Conservation (phyloP, 257 asterid genomes). For the Mitragyna speciosa region DNA sequence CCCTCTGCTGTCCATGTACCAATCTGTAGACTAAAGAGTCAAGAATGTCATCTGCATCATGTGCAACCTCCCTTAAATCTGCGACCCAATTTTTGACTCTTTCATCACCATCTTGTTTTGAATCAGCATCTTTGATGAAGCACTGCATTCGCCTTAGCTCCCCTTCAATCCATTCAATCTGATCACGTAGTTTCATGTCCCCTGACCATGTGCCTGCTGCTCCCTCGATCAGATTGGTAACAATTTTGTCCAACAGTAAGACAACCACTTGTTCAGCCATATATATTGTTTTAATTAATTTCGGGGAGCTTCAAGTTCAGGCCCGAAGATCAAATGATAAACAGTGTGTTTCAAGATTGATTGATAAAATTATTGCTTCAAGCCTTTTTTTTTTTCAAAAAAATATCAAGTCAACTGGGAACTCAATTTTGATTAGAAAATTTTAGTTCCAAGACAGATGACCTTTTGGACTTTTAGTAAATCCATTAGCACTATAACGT, state of each 20-base stretch:
- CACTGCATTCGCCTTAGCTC: constrained; percentile 20
- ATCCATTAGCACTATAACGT: too few species aligned
- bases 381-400: too few species aligned
- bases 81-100: constrained; percentile 20
- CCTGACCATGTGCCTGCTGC: background rate
- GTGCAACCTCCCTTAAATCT: constrained; percentile 19
- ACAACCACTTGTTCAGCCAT: constrained; percentile 23
- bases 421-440: background rate
- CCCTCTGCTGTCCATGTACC: background rate
- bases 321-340: background rate
- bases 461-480: background rate
- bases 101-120: constrained; percentile 9
- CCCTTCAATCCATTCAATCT: constrained; percentile 5
- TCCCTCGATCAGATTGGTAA: constrained; percentile 17
- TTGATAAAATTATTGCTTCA: too few species aligned
- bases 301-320: background rate
- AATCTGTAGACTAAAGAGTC: background rate
- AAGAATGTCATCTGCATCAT: constrained; percentile 17
- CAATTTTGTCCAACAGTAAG: constrained; percentile 11
- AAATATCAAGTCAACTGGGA: background rate
- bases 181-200: constrained; percentile 4
- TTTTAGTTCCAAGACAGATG: background rate
- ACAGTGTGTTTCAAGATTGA: too few species aligned
- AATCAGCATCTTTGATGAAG: constrained; percentile 20
- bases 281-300: background rate